Evolutionary conservation across 345 rosid species (phyloP).

Genomic region (Camelina laxa): DNA sequence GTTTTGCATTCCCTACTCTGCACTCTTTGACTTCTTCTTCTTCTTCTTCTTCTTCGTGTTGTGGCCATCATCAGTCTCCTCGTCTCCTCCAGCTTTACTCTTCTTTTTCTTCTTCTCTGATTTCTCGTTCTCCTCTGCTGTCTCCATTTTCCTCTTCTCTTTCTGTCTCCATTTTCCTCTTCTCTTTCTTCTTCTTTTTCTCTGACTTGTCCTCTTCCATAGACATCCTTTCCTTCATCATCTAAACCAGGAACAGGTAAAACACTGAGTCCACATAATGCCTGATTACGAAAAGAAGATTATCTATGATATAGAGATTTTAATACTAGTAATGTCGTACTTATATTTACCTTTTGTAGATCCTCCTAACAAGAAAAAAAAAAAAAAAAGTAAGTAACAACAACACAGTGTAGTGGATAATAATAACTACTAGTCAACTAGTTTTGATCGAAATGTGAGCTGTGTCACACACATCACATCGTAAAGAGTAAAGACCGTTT

Average conservation of each 20-base stretch:
- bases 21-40: slow-evolving; percentile 42
- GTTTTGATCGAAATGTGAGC: background rate
- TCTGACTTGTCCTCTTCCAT: slow-evolving; percentile 38
- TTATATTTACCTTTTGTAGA: slow-evolving; percentile 4
- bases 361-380: background rate
- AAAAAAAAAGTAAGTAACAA: background rate
- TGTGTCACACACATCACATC: background rate
- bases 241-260: slow-evolving; percentile 6
- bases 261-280: background rate
- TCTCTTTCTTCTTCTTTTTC: slow-evolving; percentile 43
- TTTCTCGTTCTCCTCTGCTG: slow-evolving; percentile 39
- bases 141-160: too few species aligned
- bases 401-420: background rate
- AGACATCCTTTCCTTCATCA: slow-evolving; percentile 34
- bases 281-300: background rate
- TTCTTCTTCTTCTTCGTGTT: slow-evolving; percentile 45
- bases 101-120: slow-evolving; percentile 45
- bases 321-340: background rate
- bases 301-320: background rate
- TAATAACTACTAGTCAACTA: background rate
- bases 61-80: slow-evolving; percentile 32
- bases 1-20: slow-evolving; percentile 38
- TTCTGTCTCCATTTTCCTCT: slow-evolving; percentile 37
- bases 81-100: slow-evolving; percentile 39
- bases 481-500: background rate